phyloP scores from a whole-genome alignment of 208 protist genomes.

The Blastocrithidia nonstop region DNA sequence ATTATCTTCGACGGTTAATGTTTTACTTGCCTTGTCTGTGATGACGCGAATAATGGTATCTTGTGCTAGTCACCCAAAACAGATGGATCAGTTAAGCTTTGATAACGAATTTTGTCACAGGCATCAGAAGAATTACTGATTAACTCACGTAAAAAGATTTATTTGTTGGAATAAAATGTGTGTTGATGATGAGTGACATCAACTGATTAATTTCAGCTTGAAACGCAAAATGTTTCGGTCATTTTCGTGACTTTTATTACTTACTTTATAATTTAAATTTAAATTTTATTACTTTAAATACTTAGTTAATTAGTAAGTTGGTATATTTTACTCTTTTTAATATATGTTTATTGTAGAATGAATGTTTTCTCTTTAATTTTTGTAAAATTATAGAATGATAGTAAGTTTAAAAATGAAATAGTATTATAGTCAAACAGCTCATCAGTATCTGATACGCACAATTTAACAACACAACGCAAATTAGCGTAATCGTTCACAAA shows the following conservation, averaged over 20 bases:
- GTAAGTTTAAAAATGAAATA: background rate
- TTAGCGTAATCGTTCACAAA: too few species aligned
- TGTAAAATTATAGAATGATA: too few species aligned
- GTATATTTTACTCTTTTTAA: background rate
- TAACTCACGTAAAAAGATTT: conserved; percentile 99
- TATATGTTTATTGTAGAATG: background rate
- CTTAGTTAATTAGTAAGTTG: background rate
- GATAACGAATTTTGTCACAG: conserved; percentile 98
- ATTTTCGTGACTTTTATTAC: background rate
- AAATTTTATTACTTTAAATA: background rate
- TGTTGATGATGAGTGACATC: conserved; percentile 98
- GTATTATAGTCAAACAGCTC: background rate
- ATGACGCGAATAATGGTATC: conserved; percentile 88
- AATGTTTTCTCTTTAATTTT: background rate
- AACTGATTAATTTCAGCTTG: conserved; percentile 95
- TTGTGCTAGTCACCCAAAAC: conserved; percentile 48
- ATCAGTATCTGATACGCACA: too few species aligned
- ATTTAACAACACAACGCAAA: too few species aligned
- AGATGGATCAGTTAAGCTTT: conserved; percentile 89
- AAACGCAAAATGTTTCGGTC: conserved; percentile 75
- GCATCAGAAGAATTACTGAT: conserved; percentile 99
- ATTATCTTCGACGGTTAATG: conserved; percentile 94
- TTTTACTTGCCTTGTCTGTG: conserved; percentile 77
- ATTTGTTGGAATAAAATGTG: conserved; percentile 98
- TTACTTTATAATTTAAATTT: too few species aligned